Evolutionary conservation across 2,329 filamentous ascomycete species (phyloP).

Genomic region (Cladophialophora immunda): DNA sequence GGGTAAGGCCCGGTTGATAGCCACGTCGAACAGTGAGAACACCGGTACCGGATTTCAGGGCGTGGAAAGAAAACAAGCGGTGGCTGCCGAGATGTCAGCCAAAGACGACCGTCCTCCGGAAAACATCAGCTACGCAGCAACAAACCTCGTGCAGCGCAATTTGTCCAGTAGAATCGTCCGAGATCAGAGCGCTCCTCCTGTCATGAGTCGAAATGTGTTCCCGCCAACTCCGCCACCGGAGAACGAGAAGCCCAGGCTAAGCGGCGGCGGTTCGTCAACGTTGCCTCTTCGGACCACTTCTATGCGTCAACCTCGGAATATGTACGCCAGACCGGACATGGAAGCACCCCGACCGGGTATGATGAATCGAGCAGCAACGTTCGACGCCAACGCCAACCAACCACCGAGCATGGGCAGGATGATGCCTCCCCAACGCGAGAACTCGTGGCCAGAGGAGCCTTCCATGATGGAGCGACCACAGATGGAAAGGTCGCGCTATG

Average conservation of each 20-base stretch:
- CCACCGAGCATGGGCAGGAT: slow-evolving; percentile 49
- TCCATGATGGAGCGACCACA: slow-evolving; percentile 38
- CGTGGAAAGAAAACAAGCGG: slow-evolving; percentile 71
- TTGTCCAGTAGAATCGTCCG: slow-evolving; percentile 73
- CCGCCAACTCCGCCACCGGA: slow-evolving; percentile 99
- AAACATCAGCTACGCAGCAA: slow-evolving; percentile 88
- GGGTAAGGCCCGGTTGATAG: slow-evolving; percentile 92
- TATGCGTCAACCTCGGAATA: slow-evolving; percentile 52
- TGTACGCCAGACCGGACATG: slow-evolving; percentile 34
- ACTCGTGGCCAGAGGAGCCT: slow-evolving; percentile 38
- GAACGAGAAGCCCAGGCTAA: slow-evolving; percentile 67
- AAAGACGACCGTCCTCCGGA: slow-evolving; percentile 81
- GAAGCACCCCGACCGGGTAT: slow-evolving; percentile 35
- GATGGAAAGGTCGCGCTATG: slow-evolving; percentile 47
- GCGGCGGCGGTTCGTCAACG: slow-evolving; percentile 40
- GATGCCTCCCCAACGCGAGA: slow-evolving; percentile 44
- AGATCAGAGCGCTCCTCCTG: slow-evolving; percentile 84
- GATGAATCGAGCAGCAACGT: slow-evolving; percentile 33
- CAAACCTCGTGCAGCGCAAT: slow-evolving; percentile 89
- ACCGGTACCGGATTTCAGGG: slow-evolving; percentile 84
- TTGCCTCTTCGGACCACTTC: slow-evolving; percentile 59
- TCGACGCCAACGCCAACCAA: slow-evolving; percentile 31
- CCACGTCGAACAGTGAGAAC: slow-evolving; percentile 81
- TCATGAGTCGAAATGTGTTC: slow-evolving; percentile 78
- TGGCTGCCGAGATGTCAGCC: slow-evolving; percentile 41